These are phyloP conservation scores for Monilinia vaccinii-corymbosi DNA, from an alignment of 2,329 filamentous ascomycete species.

Conservation along the genomic window DNA sequence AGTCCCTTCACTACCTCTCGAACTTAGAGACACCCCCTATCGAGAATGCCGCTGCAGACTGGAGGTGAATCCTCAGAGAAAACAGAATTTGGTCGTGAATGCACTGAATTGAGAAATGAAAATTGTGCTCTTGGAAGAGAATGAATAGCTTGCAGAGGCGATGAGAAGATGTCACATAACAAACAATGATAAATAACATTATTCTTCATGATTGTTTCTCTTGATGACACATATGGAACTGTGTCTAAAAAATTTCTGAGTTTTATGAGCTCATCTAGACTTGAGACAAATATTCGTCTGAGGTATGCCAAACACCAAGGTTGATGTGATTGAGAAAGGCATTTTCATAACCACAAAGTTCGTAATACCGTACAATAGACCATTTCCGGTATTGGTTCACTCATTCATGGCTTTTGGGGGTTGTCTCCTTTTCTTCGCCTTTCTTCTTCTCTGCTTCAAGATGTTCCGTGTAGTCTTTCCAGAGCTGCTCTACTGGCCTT, in stretches of 20 bases:
- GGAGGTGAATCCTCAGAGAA: not conserved
- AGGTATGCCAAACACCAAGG: not conserved
- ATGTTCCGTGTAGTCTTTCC: constrained; percentile 57
- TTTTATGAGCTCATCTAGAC: not conserved
- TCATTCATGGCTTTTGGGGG: not conserved
- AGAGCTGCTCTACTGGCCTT: constrained; percentile 56
- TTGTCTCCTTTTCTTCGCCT: constrained; percentile 22
- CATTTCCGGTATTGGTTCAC: not conserved
- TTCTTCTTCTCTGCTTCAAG: constrained; percentile 20
- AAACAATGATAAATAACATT: not conserved
- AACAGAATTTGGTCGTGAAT: too few relatives aligned
- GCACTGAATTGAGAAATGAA: too few relatives aligned
- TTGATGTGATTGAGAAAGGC: not conserved
- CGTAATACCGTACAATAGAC: not conserved
- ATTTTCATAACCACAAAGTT: not conserved
- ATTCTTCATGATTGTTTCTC: too few relatives aligned
- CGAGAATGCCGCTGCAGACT: not conserved
- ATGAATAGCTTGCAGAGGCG: too few relatives aligned
- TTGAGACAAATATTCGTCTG: not conserved
- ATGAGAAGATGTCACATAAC: not conserved
- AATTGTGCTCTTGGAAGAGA: too few relatives aligned
- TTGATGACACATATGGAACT: not conserved
- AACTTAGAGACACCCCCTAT: not conserved
- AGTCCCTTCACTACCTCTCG: not conserved
- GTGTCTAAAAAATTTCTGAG: not conserved